Conservation (phyloP, 345 rosid genomes). For the Eucalyptus fibrosa region DNA sequence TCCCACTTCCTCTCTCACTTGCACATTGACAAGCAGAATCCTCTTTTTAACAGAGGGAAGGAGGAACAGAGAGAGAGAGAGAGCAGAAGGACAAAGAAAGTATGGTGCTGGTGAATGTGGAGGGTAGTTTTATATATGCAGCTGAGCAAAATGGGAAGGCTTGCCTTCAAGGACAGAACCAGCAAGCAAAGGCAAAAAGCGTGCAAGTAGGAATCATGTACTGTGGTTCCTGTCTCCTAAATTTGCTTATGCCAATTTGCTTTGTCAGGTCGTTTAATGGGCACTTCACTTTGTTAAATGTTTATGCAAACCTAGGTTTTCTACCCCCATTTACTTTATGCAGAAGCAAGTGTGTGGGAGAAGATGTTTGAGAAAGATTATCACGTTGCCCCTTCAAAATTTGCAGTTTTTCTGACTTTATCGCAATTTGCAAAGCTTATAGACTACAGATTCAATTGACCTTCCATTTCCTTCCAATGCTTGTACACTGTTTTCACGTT, state of each 20-base stretch:
- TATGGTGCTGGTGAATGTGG: background rate
- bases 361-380: background rate
- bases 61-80: background rate
- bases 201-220: constrained; percentile 1
- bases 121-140: background rate
- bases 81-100: background rate
- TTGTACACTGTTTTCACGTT: background rate
- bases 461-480: background rate
- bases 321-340: background rate
- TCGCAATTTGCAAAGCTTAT: background rate
- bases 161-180: background rate
- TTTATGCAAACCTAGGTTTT: background rate
- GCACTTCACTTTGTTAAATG: background rate
- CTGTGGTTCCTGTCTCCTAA: background rate
- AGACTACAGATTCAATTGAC: background rate
- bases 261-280: background rate
- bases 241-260: background rate
- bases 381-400: background rate
- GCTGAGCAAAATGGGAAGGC: background rate
- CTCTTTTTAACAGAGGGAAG: background rate
- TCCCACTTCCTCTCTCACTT: background rate
- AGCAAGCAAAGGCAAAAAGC: constrained; percentile 1
- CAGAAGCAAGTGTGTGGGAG: background rate
- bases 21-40: background rate
- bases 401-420: background rate